These are phyloP conservation scores for Camillea tinctor DNA, from an alignment of 2,329 filamentous ascomycete species.

Conservation along the genomic window DNA sequence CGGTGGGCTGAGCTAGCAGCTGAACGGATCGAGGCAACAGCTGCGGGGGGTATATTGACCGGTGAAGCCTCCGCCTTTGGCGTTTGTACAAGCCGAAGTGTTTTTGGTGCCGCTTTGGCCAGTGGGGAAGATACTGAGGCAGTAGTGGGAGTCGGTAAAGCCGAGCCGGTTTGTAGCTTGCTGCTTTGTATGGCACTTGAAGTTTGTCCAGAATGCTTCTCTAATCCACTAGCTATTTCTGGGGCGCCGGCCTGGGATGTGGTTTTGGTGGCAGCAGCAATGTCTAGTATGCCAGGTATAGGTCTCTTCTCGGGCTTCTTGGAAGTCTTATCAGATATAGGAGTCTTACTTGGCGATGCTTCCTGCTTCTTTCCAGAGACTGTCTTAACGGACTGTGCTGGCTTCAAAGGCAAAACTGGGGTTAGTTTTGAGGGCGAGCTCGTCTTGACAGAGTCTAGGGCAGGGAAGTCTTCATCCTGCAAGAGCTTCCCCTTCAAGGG, in stretches of 20 bases:
- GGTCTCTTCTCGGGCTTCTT: conserved; percentile 38
- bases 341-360: conserved; percentile 14
- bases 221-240: conserved; percentile 16
- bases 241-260: conserved; percentile 19
- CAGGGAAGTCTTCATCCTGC: conserved; percentile 63
- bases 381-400: conserved; percentile 28
- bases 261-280: conserved; percentile 46
- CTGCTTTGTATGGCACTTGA: conserved; percentile 34
- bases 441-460: conserved; percentile 48
- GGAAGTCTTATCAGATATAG: conserved; percentile 20
- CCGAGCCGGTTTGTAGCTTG: conserved; percentile 35
- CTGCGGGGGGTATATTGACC: conserved; percentile 27
- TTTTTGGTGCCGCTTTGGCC: conserved; percentile 57
- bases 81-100: conserved; percentile 67
- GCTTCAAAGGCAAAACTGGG: conserved; percentile 34
- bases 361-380: conserved; percentile 27
- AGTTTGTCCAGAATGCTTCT: conserved; percentile 33
- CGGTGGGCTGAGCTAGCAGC: conserved; percentile 41
- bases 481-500: conserved; percentile 38
- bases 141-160: conserved; percentile 48
- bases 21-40: conserved; percentile 31
- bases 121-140: conserved; percentile 54
- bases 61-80: conserved; percentile 60
- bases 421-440: conserved; percentile 34
- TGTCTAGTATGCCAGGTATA: conserved; percentile 45